Evolutionary conservation across 768 basidiomycete species (phyloP), one percentile per base, ranked within the genome.

Genomic region (Panus rudis): DNA sequence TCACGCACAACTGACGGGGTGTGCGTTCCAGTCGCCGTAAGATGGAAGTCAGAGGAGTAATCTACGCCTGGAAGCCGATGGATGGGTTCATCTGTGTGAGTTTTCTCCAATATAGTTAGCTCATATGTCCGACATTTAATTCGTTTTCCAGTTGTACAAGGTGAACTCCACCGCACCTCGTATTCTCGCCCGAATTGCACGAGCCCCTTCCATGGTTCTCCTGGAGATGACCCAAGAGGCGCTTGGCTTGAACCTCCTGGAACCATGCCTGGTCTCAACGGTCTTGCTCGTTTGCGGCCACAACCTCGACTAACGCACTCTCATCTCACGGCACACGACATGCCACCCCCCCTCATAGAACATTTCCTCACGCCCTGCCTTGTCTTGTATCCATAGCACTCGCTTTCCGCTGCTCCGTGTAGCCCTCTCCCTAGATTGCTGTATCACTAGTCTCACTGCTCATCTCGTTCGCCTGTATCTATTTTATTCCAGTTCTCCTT

Each of bases 251-350:
- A 72, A 71, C 13, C 67, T 84, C 14, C 63, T 81, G 4, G 75
- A 82, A 19, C 56, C 67, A 6, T 59, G 66, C 44, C 54, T 82
- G 21, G 64, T 76, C 8, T 78, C 76, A 0, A 68, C 76, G 0
- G 51, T 76, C 4, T 63, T 84, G 19, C 63, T 84, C 33, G 76
- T 75, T 45, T 78, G 68, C 39, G 81, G 81, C n/a, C 73, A 71
- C 43, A 75, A 66, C 59, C 75, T 84, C 19, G 81, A 82, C 50
- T 83, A 42, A 50, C n/a, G 34, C 46, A 21, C 21, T 35, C 6
- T 20, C 21, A 8, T 14, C 33, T 7, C 6, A 8, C n/a, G 10
- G n/a, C n/a, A 30, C 28, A 30, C 28, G 10, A 10, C 28, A 14
- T 17, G 21, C 21, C 6, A 35, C 33, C 16, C 7, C 33, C 8